phyloP scores from a whole-genome alignment of 2,329 filamentous ascomycete genomes.

The Chaetomiaceae sp. region DNA sequence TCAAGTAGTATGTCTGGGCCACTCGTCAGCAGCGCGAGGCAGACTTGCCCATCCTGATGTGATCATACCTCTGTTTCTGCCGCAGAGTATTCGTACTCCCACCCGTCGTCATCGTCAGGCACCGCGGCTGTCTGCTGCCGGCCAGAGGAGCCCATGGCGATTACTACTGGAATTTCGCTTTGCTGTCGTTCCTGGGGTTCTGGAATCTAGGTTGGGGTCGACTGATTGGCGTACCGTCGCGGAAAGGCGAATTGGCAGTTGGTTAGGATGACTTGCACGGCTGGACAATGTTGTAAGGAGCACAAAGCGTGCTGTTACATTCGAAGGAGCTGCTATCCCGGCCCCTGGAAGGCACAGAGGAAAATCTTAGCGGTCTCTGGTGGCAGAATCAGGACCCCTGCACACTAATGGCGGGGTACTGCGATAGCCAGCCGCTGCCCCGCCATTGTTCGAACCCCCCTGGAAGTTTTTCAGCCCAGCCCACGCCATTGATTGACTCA shows the following conservation, averaged over 20 bases:
- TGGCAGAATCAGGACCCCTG: slow-evolving; percentile 25
- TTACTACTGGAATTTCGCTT: too few relatives aligned
- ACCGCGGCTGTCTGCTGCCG: not conserved
- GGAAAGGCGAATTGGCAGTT: not conserved
- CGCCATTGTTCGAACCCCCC: slow-evolving; percentile 10
- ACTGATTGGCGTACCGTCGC: not conserved
- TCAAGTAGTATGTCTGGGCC: slow-evolving; percentile 57
- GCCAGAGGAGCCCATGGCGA: not conserved
- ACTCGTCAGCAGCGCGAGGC: not conserved
- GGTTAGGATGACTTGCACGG: too few relatives aligned
- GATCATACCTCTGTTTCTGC: slow-evolving; percentile 54
- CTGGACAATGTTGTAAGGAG: too few relatives aligned
- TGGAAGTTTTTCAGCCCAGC: slow-evolving; percentile 12
- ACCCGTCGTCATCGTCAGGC: slow-evolving; percentile 49
- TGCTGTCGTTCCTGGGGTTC: too few relatives aligned
- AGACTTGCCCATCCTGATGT: not conserved
- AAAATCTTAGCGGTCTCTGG: slow-evolving; percentile 28
- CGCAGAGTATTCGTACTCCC: slow-evolving; percentile 63
- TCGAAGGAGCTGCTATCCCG: not conserved
- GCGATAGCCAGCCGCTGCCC: slow-evolving; percentile 5
- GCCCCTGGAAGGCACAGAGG: not conserved
- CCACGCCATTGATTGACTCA: slow-evolving; percentile 22
- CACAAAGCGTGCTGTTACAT: too few relatives aligned
- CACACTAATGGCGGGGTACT: slow-evolving; percentile 15
- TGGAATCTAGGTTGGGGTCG: too few relatives aligned